These are phyloP conservation scores for Hypholoma fasciculare DNA, from an alignment of 768 basidiomycete species.

Conservation along the genomic window DNA sequence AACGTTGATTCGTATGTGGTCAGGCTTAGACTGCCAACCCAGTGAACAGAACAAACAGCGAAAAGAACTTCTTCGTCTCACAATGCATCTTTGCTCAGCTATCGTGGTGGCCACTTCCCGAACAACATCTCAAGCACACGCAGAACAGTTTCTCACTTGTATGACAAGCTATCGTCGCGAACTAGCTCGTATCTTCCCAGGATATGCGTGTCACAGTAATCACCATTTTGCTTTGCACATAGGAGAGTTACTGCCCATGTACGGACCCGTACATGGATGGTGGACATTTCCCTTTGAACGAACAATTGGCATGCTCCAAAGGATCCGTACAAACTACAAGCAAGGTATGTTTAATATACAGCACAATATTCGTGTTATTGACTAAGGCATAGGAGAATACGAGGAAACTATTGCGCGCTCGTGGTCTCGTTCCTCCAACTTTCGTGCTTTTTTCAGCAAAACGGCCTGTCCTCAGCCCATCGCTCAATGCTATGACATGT, in stretches of 20 bases:
- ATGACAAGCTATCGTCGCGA: constrained; percentile 1
- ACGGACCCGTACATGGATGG: constrained; percentile 36
- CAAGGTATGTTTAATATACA: too few species aligned
- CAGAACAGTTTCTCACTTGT: not conserved
- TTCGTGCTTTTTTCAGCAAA: not conserved
- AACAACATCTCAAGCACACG: not conserved
- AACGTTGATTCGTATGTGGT: constrained; percentile 35
- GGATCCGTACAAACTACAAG: constrained; percentile 27
- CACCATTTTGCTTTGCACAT: constrained; percentile 24
- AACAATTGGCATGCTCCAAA: constrained; percentile 35
- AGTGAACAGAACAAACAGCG: not conserved
- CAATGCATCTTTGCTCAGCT: constrained; percentile 9
- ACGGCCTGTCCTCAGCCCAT: not conserved
- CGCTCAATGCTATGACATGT: not conserved
- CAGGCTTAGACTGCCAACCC: not conserved
- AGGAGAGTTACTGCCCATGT: constrained; percentile 19
- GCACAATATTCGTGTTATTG: too few species aligned
- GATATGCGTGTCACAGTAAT: constrained; percentile 19
- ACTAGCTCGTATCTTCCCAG: constrained; percentile 1
- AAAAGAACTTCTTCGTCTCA: constrained; percentile 4
- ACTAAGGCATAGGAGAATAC: not conserved
- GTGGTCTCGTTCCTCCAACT: not conserved
- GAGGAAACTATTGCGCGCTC: not conserved
- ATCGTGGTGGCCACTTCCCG: constrained; percentile 3
- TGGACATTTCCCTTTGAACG: constrained; percentile 39